Evolutionary conservation across 1,139 yeast genomes (phyloP).

Genomic region (Candida labiduridarum): DNA sequence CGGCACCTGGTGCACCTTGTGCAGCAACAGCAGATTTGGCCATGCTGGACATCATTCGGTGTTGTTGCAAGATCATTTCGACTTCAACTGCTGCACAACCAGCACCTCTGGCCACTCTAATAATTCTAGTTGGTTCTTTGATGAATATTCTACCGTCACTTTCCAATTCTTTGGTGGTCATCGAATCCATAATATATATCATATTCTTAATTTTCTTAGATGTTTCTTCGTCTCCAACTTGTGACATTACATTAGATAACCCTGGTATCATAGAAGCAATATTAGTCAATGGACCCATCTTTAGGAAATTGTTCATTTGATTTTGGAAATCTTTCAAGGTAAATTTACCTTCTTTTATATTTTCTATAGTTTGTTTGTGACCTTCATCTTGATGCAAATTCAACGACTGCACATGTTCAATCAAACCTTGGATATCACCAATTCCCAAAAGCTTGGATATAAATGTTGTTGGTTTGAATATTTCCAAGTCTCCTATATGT

Average conservation of each 20-base stretch:
- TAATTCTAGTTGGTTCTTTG: slow-evolving; percentile 80
- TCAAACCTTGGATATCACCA: slow-evolving; percentile 91
- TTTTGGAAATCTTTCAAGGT: slow-evolving; percentile 90
- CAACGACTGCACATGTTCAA: slow-evolving; percentile 90
- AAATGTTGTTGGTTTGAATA: slow-evolving; percentile 87
- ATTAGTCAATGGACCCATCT: slow-evolving; percentile 94
- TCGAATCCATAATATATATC: slow-evolving; percentile 93
- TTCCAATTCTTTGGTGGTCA: slow-evolving; percentile 91
- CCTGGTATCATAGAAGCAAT: slow-evolving; percentile 97
- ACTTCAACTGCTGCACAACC: slow-evolving; percentile 94
- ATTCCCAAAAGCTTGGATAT: slow-evolving; percentile 89
- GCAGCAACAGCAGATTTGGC: slow-evolving; percentile 70
- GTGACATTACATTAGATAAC: slow-evolving; percentile 81
- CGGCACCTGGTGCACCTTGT: slow-evolving; percentile 49
- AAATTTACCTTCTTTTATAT: slow-evolving; percentile 92
- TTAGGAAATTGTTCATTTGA: slow-evolving; percentile 92
- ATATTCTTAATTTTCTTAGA: slow-evolving; percentile 78
- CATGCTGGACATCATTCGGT: slow-evolving; percentile 93
- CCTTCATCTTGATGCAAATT: slow-evolving; percentile 69
- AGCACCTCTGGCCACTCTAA: slow-evolving; percentile 94
- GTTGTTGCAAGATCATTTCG: slow-evolving; percentile 90
- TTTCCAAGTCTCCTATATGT: slow-evolving; percentile 90
- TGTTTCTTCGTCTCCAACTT: slow-evolving; percentile 90
- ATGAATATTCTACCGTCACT: slow-evolving; percentile 84
- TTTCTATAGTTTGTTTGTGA: slow-evolving; percentile 89